Percentiles rank a stretch among this genome's conserved stretches.
Conservation (phyloP, 2,329 filamentous ascomycete genomes). For the Sclerotinia subarctica region DNA sequence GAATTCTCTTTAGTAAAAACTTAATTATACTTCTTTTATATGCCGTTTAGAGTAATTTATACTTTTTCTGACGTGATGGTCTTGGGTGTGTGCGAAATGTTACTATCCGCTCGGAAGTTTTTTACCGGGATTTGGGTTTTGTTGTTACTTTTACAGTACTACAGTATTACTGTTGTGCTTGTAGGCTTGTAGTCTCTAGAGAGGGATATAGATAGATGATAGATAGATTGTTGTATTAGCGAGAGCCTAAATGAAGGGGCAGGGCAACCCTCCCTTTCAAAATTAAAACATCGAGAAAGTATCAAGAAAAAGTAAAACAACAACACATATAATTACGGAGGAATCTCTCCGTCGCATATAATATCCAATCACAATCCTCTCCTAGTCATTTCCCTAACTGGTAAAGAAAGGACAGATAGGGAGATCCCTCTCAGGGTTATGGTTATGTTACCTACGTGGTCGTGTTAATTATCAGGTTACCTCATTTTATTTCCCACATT, state of each 20-base stretch:
- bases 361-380: not conserved
- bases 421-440: too few relatives aligned
- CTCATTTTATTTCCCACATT: not conserved
- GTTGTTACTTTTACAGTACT: not conserved
- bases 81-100: not conserved
- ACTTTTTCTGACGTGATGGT: not conserved
- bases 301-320: too few relatives aligned
- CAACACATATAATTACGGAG: not conserved
- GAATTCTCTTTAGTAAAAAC: not conserved
- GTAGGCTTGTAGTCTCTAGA: not conserved
- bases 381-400: too few relatives aligned
- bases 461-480: not conserved
- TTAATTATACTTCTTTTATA: not conserved
- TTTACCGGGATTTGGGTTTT: not conserved
- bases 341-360: not conserved
- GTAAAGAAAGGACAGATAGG: too few relatives aligned
- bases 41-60: not conserved
- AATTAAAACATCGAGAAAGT: not conserved
- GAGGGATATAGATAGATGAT: not conserved
- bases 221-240: too few relatives aligned
- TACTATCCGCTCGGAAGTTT: conserved; percentile 3
- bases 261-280: too few relatives aligned
- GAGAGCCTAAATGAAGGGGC: not conserved
- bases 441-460: too few relatives aligned
- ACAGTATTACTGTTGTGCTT: not conserved